Evolutionary conservation across 805 yeast species (phyloP).

Genomic region (Starmerella bombi): DNA sequence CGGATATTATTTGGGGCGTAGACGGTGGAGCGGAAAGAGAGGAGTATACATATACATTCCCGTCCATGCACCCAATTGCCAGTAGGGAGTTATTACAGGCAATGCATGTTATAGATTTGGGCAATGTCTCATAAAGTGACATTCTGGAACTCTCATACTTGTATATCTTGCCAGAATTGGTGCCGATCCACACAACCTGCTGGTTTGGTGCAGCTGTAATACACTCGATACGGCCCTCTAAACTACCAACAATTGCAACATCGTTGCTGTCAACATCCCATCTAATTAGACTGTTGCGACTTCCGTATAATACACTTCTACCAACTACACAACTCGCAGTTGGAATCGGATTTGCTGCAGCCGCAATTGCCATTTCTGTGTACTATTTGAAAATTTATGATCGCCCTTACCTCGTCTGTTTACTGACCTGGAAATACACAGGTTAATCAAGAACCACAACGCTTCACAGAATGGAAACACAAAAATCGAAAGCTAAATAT

Average conservation of each 20-base stretch:
- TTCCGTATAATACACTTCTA: constrained; percentile 7
- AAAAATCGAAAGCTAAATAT: too few relatives aligned
- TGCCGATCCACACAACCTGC: constrained; percentile 8
- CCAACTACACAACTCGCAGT: constrained; percentile 3
- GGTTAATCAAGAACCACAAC: too few relatives aligned
- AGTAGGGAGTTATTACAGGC: constrained; percentile 20
- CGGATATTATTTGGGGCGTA: constrained; percentile 5
- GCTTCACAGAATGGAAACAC: too few relatives aligned
- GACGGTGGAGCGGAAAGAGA: constrained; percentile 5
- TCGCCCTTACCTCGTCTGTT: too few relatives aligned
- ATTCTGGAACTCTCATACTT: not conserved
- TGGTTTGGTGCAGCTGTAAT: not conserved
- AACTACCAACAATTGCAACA: not conserved
- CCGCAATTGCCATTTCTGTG: constrained; percentile 4
- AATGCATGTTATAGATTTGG: constrained; percentile 4
- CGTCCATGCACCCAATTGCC: constrained; percentile 59
- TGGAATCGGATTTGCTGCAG: constrained; percentile 14
- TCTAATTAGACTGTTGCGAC: constrained; percentile 3
- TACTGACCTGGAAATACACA: too few relatives aligned
- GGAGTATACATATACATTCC: constrained; percentile 48
- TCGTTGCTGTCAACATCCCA: constrained; percentile 5
- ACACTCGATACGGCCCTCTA: constrained; percentile 6
- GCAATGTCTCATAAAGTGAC: not conserved
- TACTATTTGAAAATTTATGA: not conserved
- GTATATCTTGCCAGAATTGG: constrained; percentile 6